Evolutionary conservation across 78 protist genomes (phyloP).

Genomic region (Protostelium mycophagum): DNA sequence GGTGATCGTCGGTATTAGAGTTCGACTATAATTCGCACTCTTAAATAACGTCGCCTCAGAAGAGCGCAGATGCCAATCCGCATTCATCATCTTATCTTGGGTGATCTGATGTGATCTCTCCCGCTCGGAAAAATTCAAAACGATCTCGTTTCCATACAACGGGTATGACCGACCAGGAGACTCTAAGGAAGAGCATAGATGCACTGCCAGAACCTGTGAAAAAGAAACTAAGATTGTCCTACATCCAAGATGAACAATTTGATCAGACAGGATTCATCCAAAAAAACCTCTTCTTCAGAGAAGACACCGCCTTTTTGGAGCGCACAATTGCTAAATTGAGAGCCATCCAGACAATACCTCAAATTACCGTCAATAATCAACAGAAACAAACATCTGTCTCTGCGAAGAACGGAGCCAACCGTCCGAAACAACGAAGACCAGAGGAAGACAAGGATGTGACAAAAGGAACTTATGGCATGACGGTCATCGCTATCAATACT

Average conservation of each 20-base stretch:
- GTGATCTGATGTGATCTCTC: neutral
- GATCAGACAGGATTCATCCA: neutral
- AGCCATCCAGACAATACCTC: neutral
- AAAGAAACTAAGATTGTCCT: too few species aligned
- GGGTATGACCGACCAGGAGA: too few species aligned
- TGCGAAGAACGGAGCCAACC: neutral
- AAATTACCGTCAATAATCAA: neutral
- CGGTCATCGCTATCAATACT: conserved; percentile 48
- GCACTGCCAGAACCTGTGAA: too few species aligned
- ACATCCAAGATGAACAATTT: neutral
- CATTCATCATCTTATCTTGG: neutral
- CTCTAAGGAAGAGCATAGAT: too few species aligned
- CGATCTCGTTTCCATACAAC: neutral
- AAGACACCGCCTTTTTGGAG: neutral
- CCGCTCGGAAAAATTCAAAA: neutral
- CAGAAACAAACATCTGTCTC: neutral
- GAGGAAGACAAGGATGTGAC: conserved; percentile 30
- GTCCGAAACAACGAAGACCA: neutral
- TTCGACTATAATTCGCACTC: neutral
- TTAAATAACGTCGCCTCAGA: neutral
- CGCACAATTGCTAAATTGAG: neutral
- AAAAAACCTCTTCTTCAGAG: too few species aligned
- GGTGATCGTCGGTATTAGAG: neutral
- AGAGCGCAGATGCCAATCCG: neutral
- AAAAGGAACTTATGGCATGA: conserved; percentile 14